A percentile compares a stretch with the other conserved stretches of the same genome.
Evolutionary conservation across 352 stramenopile species (phyloP).

Genomic region (Globisporangium okanoganense): DNA sequence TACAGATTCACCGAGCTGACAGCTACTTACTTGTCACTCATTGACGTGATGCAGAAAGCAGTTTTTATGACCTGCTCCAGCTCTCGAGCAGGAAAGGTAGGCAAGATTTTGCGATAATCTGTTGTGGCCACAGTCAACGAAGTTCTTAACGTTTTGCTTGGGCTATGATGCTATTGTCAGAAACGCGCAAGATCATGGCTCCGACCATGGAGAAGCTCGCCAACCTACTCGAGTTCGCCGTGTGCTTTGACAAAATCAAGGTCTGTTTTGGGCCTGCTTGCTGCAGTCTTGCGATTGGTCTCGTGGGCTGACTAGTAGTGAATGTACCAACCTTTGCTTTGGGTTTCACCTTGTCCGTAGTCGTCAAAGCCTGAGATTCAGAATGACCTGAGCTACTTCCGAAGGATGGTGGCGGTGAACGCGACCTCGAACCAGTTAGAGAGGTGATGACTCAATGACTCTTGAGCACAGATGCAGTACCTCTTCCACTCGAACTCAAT

Average conservation of each 20-base stretch:
- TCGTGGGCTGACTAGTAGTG: background rate
- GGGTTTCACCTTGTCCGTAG: too few species aligned
- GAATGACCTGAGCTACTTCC: constrained; percentile 64
- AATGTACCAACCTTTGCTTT: background rate
- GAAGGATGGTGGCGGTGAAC: constrained; percentile 39
- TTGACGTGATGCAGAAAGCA: constrained; percentile 37
- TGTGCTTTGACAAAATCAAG: constrained; percentile 56
- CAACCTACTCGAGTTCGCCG: constrained; percentile 46
- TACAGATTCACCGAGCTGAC: background rate
- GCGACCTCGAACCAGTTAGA: constrained; percentile 42
- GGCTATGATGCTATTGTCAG: background rate
- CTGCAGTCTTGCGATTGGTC: too few species aligned
- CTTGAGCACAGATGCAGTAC: background rate
- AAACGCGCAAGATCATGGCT: constrained; percentile 30
- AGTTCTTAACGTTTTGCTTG: background rate
- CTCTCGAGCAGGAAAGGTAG: constrained; percentile 50
- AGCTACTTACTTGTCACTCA: too few species aligned
- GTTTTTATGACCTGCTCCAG: constrained; percentile 41
- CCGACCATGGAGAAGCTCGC: constrained; percentile 48
- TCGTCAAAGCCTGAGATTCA: constrained; percentile 46
- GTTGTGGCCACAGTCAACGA: too few species aligned
- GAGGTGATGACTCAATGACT: constrained; percentile 17
- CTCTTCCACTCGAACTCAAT: background rate
- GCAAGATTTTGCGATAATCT: background rate
- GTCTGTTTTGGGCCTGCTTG: constrained; percentile 1